Percentiles rank a stretch among this genome's conserved stretches.
These are phyloP conservation scores for Mycogone perniciosa DNA, from an alignment of 2,329 filamentous ascomycete genomes.

Conservation along the genomic window DNA sequence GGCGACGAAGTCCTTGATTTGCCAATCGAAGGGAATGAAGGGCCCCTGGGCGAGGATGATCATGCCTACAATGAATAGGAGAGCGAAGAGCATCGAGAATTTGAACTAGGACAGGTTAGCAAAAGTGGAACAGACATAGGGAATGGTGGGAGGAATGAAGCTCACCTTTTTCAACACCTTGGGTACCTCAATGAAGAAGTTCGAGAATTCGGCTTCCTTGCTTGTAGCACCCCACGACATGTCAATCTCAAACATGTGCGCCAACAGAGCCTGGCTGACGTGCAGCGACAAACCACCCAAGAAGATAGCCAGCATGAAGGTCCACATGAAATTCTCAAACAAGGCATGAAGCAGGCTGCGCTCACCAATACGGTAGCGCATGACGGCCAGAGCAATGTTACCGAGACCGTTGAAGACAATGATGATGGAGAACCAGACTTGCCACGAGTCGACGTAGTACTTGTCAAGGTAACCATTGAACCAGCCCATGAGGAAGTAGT, in stretches of 20 bases:
- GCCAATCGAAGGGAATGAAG: slow-evolving; percentile 61
- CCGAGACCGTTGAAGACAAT: slow-evolving; percentile 71
- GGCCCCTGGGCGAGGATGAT: slow-evolving; percentile 56
- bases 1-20: slow-evolving; percentile 65
- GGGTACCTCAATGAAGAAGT: slow-evolving; percentile 80
- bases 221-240: slow-evolving; percentile 82
- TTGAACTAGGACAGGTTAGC: slow-evolving; percentile 51
- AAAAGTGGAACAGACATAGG: slow-evolving; percentile 17
- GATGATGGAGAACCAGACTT: slow-evolving; percentile 75
- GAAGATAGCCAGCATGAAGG: slow-evolving; percentile 69
- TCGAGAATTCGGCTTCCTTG: slow-evolving; percentile 74
- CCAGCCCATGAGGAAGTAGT: slow-evolving; percentile 73
- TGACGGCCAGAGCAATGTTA: slow-evolving; percentile 63
- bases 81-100: slow-evolving; percentile 59
- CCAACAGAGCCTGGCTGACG: slow-evolving; percentile 70
- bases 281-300: slow-evolving; percentile 76
- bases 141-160: slow-evolving; percentile 31
- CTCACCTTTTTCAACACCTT: slow-evolving; percentile 72
- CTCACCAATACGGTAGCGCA: slow-evolving; percentile 67
- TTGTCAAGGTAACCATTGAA: slow-evolving; percentile 72
- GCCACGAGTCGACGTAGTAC: slow-evolving; percentile 73
- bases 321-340: slow-evolving; percentile 67
- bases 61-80: slow-evolving; percentile 54
- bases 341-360: slow-evolving; percentile 50
- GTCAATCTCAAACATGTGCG: slow-evolving; percentile 79